A percentile compares a stretch with the other conserved stretches of the same genome.
phyloP scores from a whole-genome alignment of 2,329 filamentous ascomycete genomes.

The Aspergillus sp. region DNA sequence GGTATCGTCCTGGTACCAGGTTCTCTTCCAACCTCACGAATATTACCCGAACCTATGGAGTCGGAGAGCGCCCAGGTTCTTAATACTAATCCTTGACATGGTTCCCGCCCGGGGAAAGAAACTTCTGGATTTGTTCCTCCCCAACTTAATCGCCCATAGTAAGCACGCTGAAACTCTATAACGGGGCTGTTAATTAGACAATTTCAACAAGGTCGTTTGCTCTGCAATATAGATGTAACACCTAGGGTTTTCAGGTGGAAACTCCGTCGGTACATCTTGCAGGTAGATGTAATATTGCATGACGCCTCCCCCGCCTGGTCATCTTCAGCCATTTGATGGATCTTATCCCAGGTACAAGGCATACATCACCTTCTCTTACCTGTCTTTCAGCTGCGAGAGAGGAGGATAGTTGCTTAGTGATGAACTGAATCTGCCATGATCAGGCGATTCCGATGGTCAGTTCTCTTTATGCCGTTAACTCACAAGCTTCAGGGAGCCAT shows the following conservation, averaged over 20 bases:
- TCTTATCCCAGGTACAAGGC: no score
- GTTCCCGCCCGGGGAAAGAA: conserved; percentile 3
- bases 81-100: conserved; percentile 1
- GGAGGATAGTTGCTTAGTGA: not conserved
- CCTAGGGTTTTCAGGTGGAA: not conserved
- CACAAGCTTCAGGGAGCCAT: no score
- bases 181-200: no score
- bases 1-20: not conserved
- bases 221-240: no score
- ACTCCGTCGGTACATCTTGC: not conserved
- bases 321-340: no score
- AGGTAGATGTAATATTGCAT: no score
- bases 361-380: not conserved
- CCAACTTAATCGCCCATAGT: not conserved
- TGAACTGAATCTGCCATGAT: not conserved
- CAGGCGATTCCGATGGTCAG: not conserved
- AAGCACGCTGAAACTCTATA: not conserved
- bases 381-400: not conserved
- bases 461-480: not conserved
- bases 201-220: no score
- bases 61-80: not conserved
- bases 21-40: not conserved
- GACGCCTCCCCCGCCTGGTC: no score
- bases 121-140: not conserved
- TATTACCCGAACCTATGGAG: conserved; percentile 5